Conservation (phyloP, 805 yeast genomes). For the Middelhovenomyces tepae region DNA sequence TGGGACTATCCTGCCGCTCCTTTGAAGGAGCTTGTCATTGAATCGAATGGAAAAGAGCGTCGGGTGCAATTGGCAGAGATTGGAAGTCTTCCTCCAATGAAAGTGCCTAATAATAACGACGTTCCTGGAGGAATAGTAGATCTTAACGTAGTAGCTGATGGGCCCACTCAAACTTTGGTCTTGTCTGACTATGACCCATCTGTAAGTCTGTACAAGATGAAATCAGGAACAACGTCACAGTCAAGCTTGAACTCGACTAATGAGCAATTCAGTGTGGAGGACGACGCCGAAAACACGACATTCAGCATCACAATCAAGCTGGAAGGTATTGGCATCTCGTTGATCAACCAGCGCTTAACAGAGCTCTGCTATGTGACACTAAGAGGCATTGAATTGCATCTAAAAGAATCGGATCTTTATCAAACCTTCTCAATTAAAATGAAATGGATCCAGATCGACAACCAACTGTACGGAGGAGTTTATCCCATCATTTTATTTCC, state of each 20-base stretch:
- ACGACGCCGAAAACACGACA: conserved; percentile 45
- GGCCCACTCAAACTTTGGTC: conserved; percentile 83
- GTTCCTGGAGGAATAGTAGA: conserved; percentile 54
- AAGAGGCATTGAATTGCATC: conserved; percentile 71
- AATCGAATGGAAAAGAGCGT: conserved; percentile 66
- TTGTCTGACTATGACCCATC: conserved; percentile 76
- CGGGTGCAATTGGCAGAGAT: conserved; percentile 84
- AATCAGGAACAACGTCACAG: conserved; percentile 15
- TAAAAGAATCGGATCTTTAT: conserved; percentile 74
- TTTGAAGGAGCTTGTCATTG: conserved; percentile 67
- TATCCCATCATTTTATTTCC: conserved; percentile 89
- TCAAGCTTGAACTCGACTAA: conserved; percentile 9
- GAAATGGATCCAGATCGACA: conserved; percentile 94
- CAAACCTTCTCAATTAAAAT: conserved; percentile 72
- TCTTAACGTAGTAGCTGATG: conserved; percentile 90
- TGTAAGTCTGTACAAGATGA: conserved; percentile 61
- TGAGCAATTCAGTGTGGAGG: conserved; percentile 23
- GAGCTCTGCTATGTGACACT: conserved; percentile 81
- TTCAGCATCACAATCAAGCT: conserved; percentile 52
- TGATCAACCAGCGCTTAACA: conserved; percentile 59
- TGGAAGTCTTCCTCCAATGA: conserved; percentile 83
- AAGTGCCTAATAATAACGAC: conserved; percentile 44
- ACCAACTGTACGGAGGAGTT: conserved; percentile 78
- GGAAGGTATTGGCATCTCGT: conserved; percentile 76
- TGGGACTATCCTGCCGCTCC: conserved; percentile 95